A percentile compares a stretch with the other conserved stretches of the same genome.
Evolutionary conservation across 2,329 filamentous ascomycete genomes (phyloP).

Genomic region (Epichloe brachyelytri): DNA sequence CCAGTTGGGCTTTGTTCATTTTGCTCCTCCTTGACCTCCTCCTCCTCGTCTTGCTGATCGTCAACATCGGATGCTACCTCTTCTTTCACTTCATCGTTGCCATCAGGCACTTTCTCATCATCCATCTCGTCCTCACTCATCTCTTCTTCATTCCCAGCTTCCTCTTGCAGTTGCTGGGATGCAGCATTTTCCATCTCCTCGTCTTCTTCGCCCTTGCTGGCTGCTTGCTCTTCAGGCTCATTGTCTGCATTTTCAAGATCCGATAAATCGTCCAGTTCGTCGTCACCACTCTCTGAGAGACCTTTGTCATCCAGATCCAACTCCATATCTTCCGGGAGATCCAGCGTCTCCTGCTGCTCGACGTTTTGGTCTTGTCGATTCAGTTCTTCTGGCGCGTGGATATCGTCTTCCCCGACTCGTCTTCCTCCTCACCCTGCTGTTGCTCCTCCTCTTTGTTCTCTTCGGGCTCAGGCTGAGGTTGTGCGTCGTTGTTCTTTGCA

Average conservation of each 20-base stretch:
- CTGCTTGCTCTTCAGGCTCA: slow-evolving; percentile 22
- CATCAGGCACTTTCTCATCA: slow-evolving; percentile 29
- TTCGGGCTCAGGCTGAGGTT: slow-evolving; percentile 35
- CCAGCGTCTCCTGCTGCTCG: slow-evolving; percentile 68
- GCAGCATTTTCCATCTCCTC: slow-evolving; percentile 24
- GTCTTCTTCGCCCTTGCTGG: slow-evolving; percentile 21
- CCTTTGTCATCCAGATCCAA: slow-evolving; percentile 63
- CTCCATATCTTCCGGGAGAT: slow-evolving; percentile 79
- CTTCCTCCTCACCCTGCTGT: slow-evolving; percentile 21
- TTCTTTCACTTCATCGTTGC: slow-evolving; percentile 40
- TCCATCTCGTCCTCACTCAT: slow-evolving; percentile 30
- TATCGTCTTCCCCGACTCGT: slow-evolving; percentile 35
- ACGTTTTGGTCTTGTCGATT: slow-evolving; percentile 60
- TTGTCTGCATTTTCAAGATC: slow-evolving; percentile 35
- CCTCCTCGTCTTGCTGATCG: slow-evolving; percentile 2
- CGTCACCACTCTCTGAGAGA: slow-evolving; percentile 42
- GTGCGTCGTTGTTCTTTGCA: slow-evolving; percentile 28
- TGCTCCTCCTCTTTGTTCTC: slow-evolving; percentile 25
- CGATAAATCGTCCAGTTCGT: slow-evolving; percentile 46
- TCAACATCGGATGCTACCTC: slow-evolving; percentile 24
- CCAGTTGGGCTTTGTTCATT: slow-evolving; percentile 18
- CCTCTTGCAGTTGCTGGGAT: slow-evolving; percentile 25
- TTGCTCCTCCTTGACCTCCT: slow-evolving; percentile 23
- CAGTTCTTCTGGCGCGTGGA: slow-evolving; percentile 40
- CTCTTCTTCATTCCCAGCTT: slow-evolving; percentile 31